A percentile compares a stretch with the other conserved stretches of the same genome.
Evolutionary conservation across 192 early-diverging fungal genomes (phyloP).

Genomic region (Mortierella claussenii): DNA sequence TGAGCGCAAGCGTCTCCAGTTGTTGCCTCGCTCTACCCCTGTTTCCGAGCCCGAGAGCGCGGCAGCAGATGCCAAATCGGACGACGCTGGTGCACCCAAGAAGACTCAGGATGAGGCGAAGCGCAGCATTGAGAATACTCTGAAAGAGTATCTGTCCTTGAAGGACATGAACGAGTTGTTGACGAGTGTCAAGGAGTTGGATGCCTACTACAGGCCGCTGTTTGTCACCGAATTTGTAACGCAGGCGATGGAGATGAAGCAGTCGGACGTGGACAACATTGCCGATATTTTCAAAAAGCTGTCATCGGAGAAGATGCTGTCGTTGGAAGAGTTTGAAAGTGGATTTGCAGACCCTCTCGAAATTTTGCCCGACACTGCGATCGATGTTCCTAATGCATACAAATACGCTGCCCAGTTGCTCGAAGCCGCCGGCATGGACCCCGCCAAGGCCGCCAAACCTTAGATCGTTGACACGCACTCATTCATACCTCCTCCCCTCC

Average conservation of each 20-base stretch:
- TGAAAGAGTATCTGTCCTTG: conserved; percentile 71
- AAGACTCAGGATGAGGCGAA: conserved; percentile 56
- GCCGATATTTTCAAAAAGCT: conserved; percentile 66
- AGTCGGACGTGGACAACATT: conserved; percentile 64
- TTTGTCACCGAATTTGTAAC: conserved; percentile 44
- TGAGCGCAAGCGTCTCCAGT: conserved; percentile 40
- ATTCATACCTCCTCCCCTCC: neutral
- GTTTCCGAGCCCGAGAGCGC: conserved; percentile 36
- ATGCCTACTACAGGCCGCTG: conserved; percentile 28
- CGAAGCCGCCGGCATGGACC: conserved; percentile 61
- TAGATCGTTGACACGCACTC: neutral
- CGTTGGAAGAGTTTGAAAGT: conserved; percentile 59
- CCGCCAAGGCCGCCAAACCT: conserved; percentile 33
- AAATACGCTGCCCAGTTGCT: conserved; percentile 72
- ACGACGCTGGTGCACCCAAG: conserved; percentile 43
- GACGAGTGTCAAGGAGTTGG: conserved; percentile 72
- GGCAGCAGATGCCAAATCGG: conserved; percentile 31
- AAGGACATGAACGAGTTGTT: conserved; percentile 70
- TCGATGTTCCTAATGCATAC: conserved; percentile 77
- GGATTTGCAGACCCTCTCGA: conserved; percentile 66
- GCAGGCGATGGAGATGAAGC: conserved; percentile 61
- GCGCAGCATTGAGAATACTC: conserved; percentile 58
- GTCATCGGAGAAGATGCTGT: conserved; percentile 53
- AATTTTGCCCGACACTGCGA: conserved; percentile 74
- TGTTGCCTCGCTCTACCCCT: conserved; percentile 42